Percentiles rank a stretch among this genome's conserved stretches.
Evolutionary conservation across 2,329 filamentous ascomycete species (phyloP).

Genomic region (Alternaria dauci): DNA sequence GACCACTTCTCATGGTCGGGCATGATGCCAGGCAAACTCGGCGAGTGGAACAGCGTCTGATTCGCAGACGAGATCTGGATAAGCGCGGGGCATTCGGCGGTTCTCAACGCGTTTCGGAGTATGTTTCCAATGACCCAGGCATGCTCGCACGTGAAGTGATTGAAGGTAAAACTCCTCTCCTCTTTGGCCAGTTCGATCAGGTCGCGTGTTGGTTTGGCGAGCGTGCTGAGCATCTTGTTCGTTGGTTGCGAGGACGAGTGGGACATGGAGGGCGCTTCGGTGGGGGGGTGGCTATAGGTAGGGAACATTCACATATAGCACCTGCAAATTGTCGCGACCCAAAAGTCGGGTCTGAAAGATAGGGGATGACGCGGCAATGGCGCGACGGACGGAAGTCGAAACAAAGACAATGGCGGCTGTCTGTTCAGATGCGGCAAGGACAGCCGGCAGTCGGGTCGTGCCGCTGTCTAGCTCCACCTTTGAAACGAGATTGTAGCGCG

Average conservation of each 20-base stretch:
- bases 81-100: conserved; percentile 63
- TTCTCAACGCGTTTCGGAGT: conserved; percentile 69
- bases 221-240: conserved; percentile 29
- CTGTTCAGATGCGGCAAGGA: conserved; percentile 3
- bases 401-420: conserved; percentile 5
- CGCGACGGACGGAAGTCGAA: conserved; percentile 8
- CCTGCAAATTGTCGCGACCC: conserved; percentile 5
- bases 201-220: conserved; percentile 47
- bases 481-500: conserved; percentile 6
- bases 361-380: conserved; percentile 10
- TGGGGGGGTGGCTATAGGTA: conserved; percentile 11
- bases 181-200: conserved; percentile 52
- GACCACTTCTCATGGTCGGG: conserved; percentile 74
- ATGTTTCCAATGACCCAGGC: conserved; percentile 72
- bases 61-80: conserved; percentile 71
- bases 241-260: conserved; percentile 2
- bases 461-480: conserved; percentile 18
- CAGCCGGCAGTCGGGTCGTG: conserved; percentile 16
- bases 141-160: conserved; percentile 68
- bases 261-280: not conserved
- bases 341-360: not conserved
- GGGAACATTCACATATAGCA: conserved; percentile 12
- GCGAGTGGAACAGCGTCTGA: conserved; percentile 74
- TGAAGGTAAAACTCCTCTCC: conserved; percentile 56
- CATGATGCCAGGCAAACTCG: conserved; percentile 70